Base-by-base conservation (phyloP, 805 yeast species). In the Zygotorulaspora sp. region DNA sequence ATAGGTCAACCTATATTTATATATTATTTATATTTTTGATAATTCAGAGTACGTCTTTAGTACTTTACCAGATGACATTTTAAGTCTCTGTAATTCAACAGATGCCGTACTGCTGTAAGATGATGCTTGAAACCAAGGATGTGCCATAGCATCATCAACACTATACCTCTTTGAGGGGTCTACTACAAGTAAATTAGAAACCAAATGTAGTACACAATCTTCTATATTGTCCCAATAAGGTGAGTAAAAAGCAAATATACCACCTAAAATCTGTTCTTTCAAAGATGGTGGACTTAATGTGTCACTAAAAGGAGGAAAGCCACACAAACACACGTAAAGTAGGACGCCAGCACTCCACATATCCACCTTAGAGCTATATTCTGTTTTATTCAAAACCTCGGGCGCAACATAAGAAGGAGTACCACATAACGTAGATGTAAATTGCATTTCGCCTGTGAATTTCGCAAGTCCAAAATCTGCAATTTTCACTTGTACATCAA, bases 331-430 rank as follows among this genome's bases (percentile, higher is more conserved):
- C 2, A 83, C 88, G 45, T 84, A 84, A 11, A 83, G 58, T 31
- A 84, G 67, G 1, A 83, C 90, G 3, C 92, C 94, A 6, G 83
- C 73, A 54, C 86, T 82, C 94, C 94, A 84, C 57, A 84, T 61
- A 57, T 84, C 94, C 9, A 80, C 87, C 30, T 81, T 75, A 23
- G 82, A 80, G 22, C 83, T 72, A 50, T 84, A 84, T 2, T 70
- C 62, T 8, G 72, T 68, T 58, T 78, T 77, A 15, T 55, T 50
- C n/a, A 69, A 45, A 5, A 84, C 82, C 52, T 84, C 94, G 0
- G 94, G 94, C 0, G 92, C 92, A 13, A 84, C 92, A 53, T 84
- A 84, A 0, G 90, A 87, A 0, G 94, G 94, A 0, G 94, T 84
- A 2, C 94, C 94, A 62, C 94, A 84, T 27, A 84, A 60, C 0